phyloP scores from a whole-genome alignment of 768 basidiomycete species.

The Candolleomyces eurysporus region DNA sequence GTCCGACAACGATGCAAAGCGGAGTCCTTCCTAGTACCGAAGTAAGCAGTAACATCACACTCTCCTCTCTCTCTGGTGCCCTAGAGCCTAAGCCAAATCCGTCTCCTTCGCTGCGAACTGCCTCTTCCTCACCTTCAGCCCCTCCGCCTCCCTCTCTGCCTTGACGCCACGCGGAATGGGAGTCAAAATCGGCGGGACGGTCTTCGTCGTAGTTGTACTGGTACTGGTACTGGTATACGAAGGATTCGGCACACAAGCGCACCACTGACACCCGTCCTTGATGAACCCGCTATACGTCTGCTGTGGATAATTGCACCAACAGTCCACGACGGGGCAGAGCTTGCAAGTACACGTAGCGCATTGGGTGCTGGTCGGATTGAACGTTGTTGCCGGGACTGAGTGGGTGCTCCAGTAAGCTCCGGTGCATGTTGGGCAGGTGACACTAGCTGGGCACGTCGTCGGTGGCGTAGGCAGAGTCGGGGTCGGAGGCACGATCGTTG shows the following conservation, averaged over 20 bases:
- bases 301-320: background rate
- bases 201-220: background rate
- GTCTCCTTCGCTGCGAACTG: background rate
- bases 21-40: no score
- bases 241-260: background rate
- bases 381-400: background rate
- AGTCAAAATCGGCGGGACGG: background rate
- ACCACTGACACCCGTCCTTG: background rate
- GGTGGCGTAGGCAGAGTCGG: background rate
- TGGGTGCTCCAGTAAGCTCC: background rate
- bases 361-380: background rate
- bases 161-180: background rate
- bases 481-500: background rate
- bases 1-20: no score
- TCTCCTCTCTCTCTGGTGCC: no score
- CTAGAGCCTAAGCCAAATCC: background rate
- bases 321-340: background rate
- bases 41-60: no score
- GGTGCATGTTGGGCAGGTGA: background rate
- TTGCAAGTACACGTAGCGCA: background rate
- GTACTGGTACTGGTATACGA: background rate
- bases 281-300: background rate
- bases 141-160: background rate
- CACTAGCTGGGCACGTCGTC: background rate
- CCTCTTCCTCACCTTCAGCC: background rate